phyloP scores from a whole-genome alignment of 768 basidiomycete species.

The Naganishia vishniacii region DNA sequence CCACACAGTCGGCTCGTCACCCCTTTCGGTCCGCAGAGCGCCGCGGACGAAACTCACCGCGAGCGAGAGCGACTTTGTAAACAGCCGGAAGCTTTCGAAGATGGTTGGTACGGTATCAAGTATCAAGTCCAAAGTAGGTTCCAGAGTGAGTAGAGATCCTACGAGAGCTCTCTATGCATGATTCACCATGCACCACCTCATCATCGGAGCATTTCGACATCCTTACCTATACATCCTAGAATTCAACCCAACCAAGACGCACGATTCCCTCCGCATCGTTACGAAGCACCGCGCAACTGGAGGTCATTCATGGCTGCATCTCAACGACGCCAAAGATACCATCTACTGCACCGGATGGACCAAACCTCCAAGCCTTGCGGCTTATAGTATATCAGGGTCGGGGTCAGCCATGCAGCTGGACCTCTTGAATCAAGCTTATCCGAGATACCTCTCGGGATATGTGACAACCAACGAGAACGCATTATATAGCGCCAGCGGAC shows the following conservation, averaged over 20 bases:
- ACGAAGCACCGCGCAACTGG: slow-evolving; percentile 24
- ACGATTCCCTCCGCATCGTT: slow-evolving; percentile 19
- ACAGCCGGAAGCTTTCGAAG: slow-evolving; percentile 8
- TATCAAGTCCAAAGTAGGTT: no score
- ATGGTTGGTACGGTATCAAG: no score
- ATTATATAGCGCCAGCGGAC: slow-evolving; percentile 38
- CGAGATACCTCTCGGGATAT: slow-evolving; percentile 36
- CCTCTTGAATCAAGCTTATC: slow-evolving; percentile 29
- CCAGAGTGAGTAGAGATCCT: no score
- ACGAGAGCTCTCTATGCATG: no score
- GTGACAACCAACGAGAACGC: slow-evolving; percentile 30
- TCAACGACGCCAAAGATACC: slow-evolving; percentile 8
- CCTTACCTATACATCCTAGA: slow-evolving; percentile 28
- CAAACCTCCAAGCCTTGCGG: slow-evolving; percentile 32
- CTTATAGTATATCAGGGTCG: slow-evolving; percentile 28
- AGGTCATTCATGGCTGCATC: slow-evolving; percentile 34
- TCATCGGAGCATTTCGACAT: slow-evolving; percentile 37
- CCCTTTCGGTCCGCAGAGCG: no score
- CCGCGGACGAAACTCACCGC: slow-evolving; percentile 4
- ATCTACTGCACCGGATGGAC: slow-evolving; percentile 40
- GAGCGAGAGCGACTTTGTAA: neutral
- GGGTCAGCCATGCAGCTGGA: neutral
- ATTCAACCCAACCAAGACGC: slow-evolving; percentile 6
- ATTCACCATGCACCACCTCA: slow-evolving; percentile 27
- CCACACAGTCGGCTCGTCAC: no score